Percentiles rank a stretch among this genome's conserved stretches.
Conservation (phyloP, 805 yeast genomes). For the Metschnikowia matae region DNA sequence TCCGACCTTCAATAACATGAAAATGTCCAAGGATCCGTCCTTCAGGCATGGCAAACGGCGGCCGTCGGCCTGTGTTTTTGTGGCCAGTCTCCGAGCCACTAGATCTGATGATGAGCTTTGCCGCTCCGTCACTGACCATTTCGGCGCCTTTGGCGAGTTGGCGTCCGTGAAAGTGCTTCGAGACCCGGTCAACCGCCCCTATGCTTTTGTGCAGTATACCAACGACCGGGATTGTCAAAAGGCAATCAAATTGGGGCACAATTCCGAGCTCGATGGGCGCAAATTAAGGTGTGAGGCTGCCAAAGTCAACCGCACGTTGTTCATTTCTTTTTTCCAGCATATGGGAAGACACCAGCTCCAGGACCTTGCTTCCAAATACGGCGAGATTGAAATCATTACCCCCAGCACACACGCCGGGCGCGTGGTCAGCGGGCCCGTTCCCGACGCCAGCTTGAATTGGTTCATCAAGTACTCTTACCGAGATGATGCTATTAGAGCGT, state of each 20-base stretch:
- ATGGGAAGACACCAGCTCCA: slow-evolving; percentile 32
- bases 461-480: slow-evolving; percentile 74
- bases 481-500: slow-evolving; percentile 85
- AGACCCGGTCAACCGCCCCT: slow-evolving; percentile 77
- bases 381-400: slow-evolving; percentile 70
- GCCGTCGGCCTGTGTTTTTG: slow-evolving; percentile 86
- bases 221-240: slow-evolving; percentile 62
- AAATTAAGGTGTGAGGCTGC: slow-evolving; percentile 86
- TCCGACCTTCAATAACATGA: not conserved
- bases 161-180: slow-evolving; percentile 76
- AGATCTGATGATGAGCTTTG: slow-evolving; percentile 69
- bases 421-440: slow-evolving; percentile 9
- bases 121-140: slow-evolving; percentile 63
- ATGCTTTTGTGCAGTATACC: slow-evolving; percentile 86
- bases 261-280: slow-evolving; percentile 66
- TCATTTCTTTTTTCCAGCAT: slow-evolving; percentile 38
- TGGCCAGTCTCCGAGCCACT: slow-evolving; percentile 70
- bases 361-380: slow-evolving; percentile 48
- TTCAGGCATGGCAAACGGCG: slow-evolving; percentile 7
- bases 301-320: slow-evolving; percentile 82
- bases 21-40: not conserved
- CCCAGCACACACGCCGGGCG: slow-evolving; percentile 35
- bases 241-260: slow-evolving; percentile 69
- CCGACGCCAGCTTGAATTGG: slow-evolving; percentile 45
- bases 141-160: slow-evolving; percentile 66